A percentile compares a stretch with the other conserved stretches of the same genome.
phyloP scores from a whole-genome alignment of 768 basidiomycete species.

The Boletus sp. region DNA sequence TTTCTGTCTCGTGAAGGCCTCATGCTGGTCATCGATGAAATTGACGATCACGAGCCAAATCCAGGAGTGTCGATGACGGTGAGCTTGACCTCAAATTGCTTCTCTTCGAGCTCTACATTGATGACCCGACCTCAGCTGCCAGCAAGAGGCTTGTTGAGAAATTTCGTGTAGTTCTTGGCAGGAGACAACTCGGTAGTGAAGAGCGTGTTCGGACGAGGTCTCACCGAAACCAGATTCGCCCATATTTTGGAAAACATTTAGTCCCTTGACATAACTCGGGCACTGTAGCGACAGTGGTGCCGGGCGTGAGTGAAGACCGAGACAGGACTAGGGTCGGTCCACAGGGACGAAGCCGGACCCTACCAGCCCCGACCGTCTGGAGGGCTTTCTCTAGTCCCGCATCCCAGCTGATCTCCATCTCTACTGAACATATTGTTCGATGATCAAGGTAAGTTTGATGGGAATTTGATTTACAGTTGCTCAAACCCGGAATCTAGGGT shows the following conservation, averaged over 20 bases:
- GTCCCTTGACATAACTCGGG: no score
- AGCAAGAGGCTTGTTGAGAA: conserved; percentile 87
- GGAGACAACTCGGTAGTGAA: conserved; percentile 96
- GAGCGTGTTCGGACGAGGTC: conserved; percentile 94
- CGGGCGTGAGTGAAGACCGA: no score
- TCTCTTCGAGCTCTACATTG: conserved; percentile 99
- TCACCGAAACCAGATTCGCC: conserved; percentile 98
- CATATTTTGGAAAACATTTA: conserved; percentile 29
- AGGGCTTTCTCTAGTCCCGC: no score
- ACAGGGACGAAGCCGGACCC: no score
- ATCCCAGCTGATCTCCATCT: no score
- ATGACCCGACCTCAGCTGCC: conserved; percentile 99
- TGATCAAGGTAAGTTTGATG: no score
- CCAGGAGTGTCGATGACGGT: conserved; percentile 87
- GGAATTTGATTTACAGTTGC: no score
- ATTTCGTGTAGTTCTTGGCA: conserved; percentile 74
- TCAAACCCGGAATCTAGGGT: no score
- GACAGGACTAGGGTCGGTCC: no score
- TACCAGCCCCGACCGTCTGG: no score
- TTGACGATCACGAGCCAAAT: neutral
- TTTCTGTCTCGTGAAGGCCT: neutral
- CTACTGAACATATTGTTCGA: no score
- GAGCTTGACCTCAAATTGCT: conserved; percentile 98
- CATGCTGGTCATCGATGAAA: neutral
- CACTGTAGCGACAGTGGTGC: no score